These are phyloP conservation scores for Trametes villosa DNA, from an alignment of 768 basidiomycete genomes.

Conservation along the genomic window DNA sequence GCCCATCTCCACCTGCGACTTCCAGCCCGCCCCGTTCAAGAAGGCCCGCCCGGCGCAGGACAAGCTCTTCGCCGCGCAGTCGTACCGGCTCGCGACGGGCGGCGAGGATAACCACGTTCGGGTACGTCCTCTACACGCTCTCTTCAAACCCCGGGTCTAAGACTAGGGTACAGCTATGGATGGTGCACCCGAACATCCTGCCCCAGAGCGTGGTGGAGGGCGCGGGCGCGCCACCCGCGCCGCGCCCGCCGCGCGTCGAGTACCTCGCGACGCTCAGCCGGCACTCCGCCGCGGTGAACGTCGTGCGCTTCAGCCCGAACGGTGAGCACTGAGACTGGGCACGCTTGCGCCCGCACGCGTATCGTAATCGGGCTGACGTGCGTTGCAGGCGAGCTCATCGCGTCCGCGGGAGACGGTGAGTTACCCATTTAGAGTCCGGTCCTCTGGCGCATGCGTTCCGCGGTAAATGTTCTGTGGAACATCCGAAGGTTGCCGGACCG, in stretches of 20 bases:
- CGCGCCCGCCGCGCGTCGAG: constrained; percentile 85
- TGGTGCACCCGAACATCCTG: constrained; percentile 89
- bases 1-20: constrained; percentile 96
- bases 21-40: constrained; percentile 84
- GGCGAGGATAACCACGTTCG: constrained; percentile 98
- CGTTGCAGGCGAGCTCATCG: constrained; percentile 79
- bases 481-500: too few relatives aligned
- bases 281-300: constrained; percentile 95
- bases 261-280: constrained; percentile 93
- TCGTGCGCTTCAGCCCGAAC: constrained; percentile 93
- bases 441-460: too few relatives aligned
- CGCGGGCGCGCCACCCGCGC: constrained; percentile 40
- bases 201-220: constrained; percentile 59
- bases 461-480: too few relatives aligned
- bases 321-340: constrained; percentile 70
- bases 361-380: constrained; percentile 12
- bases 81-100: constrained; percentile 92
- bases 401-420: constrained; percentile 97
- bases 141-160: too few relatives aligned
- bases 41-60: constrained; percentile 71
- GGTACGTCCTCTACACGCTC: constrained; percentile 54
- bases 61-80: constrained; percentile 63
- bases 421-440: constrained; percentile 7
- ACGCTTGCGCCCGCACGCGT: not conserved
- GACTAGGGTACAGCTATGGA: constrained; percentile 81